Conservation (phyloP, 495 filamentous ascomycete species). For the Hypoxylon rickii region DNA sequence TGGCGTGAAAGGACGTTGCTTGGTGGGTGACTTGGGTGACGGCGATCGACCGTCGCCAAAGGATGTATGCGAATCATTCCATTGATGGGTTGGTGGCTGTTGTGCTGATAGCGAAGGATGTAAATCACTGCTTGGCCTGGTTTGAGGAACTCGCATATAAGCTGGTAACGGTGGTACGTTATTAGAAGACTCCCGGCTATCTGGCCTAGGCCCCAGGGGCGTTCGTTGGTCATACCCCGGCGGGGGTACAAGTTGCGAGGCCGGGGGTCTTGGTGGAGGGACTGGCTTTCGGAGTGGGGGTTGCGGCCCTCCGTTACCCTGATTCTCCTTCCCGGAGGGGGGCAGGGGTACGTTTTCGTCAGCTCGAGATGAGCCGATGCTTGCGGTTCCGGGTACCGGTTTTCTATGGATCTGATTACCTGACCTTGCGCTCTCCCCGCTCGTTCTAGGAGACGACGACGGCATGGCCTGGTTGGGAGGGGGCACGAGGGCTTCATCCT, state of each 20-base stretch:
- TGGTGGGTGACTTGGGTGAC: slow-evolving; percentile 29
- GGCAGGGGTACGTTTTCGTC: slow-evolving; percentile 17
- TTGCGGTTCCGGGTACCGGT: slow-evolving; percentile 41
- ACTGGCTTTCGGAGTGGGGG: slow-evolving; percentile 15
- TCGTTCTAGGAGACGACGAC: slow-evolving; percentile 51
- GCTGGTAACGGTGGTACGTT: slow-evolving; percentile 17
- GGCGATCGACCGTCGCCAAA: slow-evolving; percentile 11
- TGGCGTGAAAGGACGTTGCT: slow-evolving; percentile 33
- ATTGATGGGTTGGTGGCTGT: slow-evolving; percentile 1
- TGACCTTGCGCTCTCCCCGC: slow-evolving; percentile 49
- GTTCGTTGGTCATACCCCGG: slow-evolving; percentile 16
- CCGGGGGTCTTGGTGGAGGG: neutral
- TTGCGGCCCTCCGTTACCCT: slow-evolving; percentile 4
- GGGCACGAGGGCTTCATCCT: slow-evolving; percentile 56
- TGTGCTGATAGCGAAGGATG: slow-evolving; percentile 21
- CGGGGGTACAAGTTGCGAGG: slow-evolving; percentile 12
- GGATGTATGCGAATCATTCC: neutral
- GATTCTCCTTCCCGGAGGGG: slow-evolving; percentile 35
- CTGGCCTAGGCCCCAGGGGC: slow-evolving; percentile 27
- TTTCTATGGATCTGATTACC: slow-evolving; percentile 47
- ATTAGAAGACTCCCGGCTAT: slow-evolving; percentile 4
- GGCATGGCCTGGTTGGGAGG: slow-evolving; percentile 47
- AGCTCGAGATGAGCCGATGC: slow-evolving; percentile 23
- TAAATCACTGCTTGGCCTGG: slow-evolving; percentile 10
- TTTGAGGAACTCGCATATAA: slow-evolving; percentile 13